Evolutionary conservation across 1,284 basidiomycete species (phyloP).

Genomic region (Paramarasmius palmivorus): DNA sequence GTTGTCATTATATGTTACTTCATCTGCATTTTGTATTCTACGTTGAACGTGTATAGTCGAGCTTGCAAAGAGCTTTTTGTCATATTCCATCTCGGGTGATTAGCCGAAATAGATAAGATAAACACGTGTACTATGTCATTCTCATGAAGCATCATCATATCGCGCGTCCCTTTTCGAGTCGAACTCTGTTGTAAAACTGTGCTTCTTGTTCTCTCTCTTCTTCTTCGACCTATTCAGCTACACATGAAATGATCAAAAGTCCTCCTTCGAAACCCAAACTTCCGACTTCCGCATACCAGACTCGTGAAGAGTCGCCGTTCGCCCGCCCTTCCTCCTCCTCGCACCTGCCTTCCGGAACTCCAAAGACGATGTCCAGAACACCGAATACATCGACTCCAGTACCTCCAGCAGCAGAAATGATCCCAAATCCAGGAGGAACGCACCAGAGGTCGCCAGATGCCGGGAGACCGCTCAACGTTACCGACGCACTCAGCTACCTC

Average conservation of each 20-base stretch:
- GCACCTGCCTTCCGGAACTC: constrained; percentile 9
- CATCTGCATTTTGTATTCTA: no score
- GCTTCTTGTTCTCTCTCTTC: not conserved
- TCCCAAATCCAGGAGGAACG: constrained; percentile 7
- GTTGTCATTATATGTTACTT: no score
- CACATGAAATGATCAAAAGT: constrained; percentile 1
- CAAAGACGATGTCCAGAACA: constrained; percentile 27
- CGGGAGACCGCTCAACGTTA: constrained; percentile 70
- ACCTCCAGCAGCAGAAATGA: constrained; percentile 22
- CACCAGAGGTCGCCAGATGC: constrained; percentile 28
- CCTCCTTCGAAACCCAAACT: not conserved
- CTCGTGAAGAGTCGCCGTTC: constrained; percentile 12
- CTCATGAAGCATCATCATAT: no score
- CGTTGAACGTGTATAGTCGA: no score
- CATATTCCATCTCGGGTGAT: not conserved
- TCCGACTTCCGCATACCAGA: constrained; percentile 7
- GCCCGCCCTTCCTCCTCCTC: constrained; percentile 7
- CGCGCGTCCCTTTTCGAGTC: constrained; percentile 1
- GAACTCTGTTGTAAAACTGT: not conserved
- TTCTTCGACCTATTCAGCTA: not conserved
- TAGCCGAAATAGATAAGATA: constrained; percentile 9
- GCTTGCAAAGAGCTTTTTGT: no score
- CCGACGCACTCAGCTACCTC: constrained; percentile 95
- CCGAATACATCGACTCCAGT: constrained; percentile 35
- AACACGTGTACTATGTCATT: constrained; percentile 4